A percentile compares a stretch with the other conserved stretches of the same genome.
Evolutionary conservation across 1,139 yeast genomes (phyloP).

Genomic region (Candida albicans): DNA sequence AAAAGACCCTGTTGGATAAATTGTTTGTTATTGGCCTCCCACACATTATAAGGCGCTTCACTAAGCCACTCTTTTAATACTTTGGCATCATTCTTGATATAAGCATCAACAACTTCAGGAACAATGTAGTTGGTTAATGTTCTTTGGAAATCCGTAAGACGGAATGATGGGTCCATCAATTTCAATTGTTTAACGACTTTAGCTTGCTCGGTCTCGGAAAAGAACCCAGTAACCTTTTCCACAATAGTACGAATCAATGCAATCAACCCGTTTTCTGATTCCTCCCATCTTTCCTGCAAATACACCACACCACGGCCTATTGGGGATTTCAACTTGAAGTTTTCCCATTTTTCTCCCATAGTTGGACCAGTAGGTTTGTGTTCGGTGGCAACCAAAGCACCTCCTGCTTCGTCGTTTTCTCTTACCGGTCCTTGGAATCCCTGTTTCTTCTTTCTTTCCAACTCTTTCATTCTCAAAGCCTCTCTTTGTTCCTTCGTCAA

Average conservation of each 20-base stretch:
- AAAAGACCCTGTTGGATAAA: slow-evolving; percentile 88
- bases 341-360: slow-evolving; percentile 67
- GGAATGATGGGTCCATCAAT: slow-evolving; percentile 87
- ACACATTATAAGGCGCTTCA: slow-evolving; percentile 95
- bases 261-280: slow-evolving; percentile 90
- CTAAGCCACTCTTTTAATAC: slow-evolving; percentile 88
- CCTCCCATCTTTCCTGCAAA: slow-evolving; percentile 81
- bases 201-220: slow-evolving; percentile 96
- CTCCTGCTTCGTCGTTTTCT: slow-evolving; percentile 85
- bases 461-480: slow-evolving; percentile 67
- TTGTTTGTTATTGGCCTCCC: slow-evolving; percentile 92
- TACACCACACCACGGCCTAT: slow-evolving; percentile 66
- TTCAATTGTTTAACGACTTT: slow-evolving; percentile 83
- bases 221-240: slow-evolving; percentile 81
- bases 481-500: slow-evolving; percentile 83
- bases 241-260: slow-evolving; percentile 76
- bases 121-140: slow-evolving; percentile 90
- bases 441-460: slow-evolving; percentile 43
- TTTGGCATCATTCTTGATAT: slow-evolving; percentile 85
- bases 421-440: slow-evolving; percentile 73
- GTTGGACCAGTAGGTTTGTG: slow-evolving; percentile 72
- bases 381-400: slow-evolving; percentile 79
- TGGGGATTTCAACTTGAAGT: slow-evolving; percentile 65
- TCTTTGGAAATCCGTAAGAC: slow-evolving; percentile 73
- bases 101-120: slow-evolving; percentile 95